Percentiles rank a stretch among this genome's conserved stretches.
phyloP scores from a whole-genome alignment of 148 eudicot species.

The Silene conica region DNA sequence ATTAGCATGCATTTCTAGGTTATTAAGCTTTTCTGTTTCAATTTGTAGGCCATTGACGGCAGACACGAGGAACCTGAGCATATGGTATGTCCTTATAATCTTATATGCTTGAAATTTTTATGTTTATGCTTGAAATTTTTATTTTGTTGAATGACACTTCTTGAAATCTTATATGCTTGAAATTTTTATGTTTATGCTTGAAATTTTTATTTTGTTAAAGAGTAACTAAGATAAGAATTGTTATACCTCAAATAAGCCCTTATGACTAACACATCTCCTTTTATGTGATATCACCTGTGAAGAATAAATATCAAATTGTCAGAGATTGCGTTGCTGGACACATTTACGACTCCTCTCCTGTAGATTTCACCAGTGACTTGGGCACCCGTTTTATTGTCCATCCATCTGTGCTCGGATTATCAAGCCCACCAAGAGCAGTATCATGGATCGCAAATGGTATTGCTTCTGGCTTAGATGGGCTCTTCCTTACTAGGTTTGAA shows the following conservation, averaged over 20 bases:
- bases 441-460: slow-evolving; percentile 65
- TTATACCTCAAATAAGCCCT: neutral
- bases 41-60: slow-evolving; percentile 65
- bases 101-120: neutral
- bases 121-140: neutral
- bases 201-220: neutral
- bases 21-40: neutral
- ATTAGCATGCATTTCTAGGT: neutral
- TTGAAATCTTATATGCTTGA: too few species aligned
- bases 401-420: slow-evolving; percentile 62
- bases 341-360: slow-evolving; percentile 85
- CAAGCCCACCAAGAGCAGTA: slow-evolving; percentile 64
- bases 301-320: slow-evolving; percentile 59
- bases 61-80: slow-evolving; percentile 37
- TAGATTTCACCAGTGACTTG: slow-evolving; percentile 76
- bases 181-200: neutral
- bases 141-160: neutral
- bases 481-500: slow-evolving; percentile 80
- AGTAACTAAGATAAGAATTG: neutral
- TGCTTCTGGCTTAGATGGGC: slow-evolving; percentile 66
- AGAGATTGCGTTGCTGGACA: slow-evolving; percentile 77
- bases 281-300: slow-evolving; percentile 18
- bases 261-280: slow-evolving; percentile 12
- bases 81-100: slow-evolving; percentile 46
- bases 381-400: slow-evolving; percentile 79